Evolutionary conservation across 2,329 filamentous ascomycete species (phyloP).

Genomic region (Epicoccum nigrum): DNA sequence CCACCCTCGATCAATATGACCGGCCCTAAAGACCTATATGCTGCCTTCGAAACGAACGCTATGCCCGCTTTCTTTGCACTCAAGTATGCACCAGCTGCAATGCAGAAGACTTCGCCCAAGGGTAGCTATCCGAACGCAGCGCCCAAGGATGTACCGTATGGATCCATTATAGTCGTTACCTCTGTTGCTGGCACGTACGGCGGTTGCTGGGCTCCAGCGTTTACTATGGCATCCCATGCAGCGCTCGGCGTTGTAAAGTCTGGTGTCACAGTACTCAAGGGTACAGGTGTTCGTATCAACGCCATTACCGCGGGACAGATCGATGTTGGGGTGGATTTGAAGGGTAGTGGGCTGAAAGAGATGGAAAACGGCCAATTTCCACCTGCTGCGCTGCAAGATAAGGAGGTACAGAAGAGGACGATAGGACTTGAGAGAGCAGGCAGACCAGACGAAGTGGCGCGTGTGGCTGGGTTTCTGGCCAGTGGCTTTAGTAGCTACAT

Average conservation of each 20-base stretch:
- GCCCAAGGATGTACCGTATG: constrained; percentile 65
- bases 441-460: constrained; percentile 62
- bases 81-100: constrained; percentile 68
- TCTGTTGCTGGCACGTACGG: constrained; percentile 64
- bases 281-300: constrained; percentile 65
- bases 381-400: constrained; percentile 59
- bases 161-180: constrained; percentile 67
- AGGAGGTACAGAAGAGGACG: constrained; percentile 55
- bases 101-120: constrained; percentile 64
- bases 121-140: constrained; percentile 65
- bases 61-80: constrained; percentile 69
- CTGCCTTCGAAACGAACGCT: constrained; percentile 65
- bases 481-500: constrained; percentile 68
- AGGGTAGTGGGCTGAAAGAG: constrained; percentile 38
- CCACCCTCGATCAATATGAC: constrained; percentile 62
- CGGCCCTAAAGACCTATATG: constrained; percentile 61
- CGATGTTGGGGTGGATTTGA: constrained; percentile 55
- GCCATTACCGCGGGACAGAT: constrained; percentile 57
- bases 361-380: constrained; percentile 63
- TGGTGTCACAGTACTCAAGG: constrained; percentile 63
- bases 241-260: constrained; percentile 65
- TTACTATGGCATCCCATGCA: constrained; percentile 66
- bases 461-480: constrained; percentile 67
- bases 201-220: constrained; percentile 65
- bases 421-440: constrained; percentile 66